Evolutionary conservation across 306 rosid species (phyloP), one percentile per base, ranked within the genome.

Genomic region (Sechiopsis laciniata): DNA sequence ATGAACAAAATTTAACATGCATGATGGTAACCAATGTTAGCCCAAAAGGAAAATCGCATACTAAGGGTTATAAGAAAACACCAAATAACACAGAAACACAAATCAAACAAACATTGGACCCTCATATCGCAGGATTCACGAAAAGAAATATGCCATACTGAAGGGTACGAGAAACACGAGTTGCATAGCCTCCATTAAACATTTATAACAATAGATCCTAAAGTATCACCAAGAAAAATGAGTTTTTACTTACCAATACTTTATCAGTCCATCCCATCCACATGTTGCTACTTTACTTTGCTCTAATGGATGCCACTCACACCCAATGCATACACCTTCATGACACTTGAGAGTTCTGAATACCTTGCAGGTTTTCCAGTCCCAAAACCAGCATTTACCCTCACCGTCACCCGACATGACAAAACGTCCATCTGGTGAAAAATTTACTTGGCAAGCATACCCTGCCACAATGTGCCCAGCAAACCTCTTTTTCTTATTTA

Each of bases 351-450:
- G 90, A 75, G 96, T 95, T 83, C 96, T 88, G 78, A 89, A 95
- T 21, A 91, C 96, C 86, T 91, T 91, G 90, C 99, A 95, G 74
- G 91, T 86, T 84, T 95, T 95, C 97, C 99, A 95, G 68, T 95
- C 99, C 99, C 96, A 95, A 79, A 95, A 95, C 99, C 99, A 95
- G 82, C 99, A 95, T 80, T 84, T 82, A 55, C 99, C 96, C 78
- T 95, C 97, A 46, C 96, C 95, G 73, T 91, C 99, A 62, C 99
- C 97, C 0, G 99, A 95, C 88, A 87, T 86, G 54, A 95, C 97
- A 78, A 95, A 95, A 10, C 99, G 90, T 9, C 97, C 99, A 77
- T 94, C 97, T 0, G 97, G 99, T 0, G 99, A 91, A 82, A 91
- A 95, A 80, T 89, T 89, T 26, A 91, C 99, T 72, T 91, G 97